Base-by-base conservation (phyloP, 1,284 basidiomycete species). In the Ustilago crameri region DNA sequence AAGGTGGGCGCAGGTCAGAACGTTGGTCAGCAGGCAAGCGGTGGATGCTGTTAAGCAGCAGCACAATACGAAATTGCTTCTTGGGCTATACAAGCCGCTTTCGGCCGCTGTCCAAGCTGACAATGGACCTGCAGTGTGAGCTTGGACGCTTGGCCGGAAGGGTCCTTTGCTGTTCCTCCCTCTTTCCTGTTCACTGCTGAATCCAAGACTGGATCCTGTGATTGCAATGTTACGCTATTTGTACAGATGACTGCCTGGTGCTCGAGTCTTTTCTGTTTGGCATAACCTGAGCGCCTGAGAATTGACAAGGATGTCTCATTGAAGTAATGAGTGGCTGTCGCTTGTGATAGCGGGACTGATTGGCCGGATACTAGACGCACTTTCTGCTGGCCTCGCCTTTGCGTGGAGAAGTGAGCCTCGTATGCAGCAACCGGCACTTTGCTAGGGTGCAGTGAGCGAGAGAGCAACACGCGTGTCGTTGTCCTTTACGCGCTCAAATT, bases 1-100 rank as follows among this genome's bases (percentile, higher is more conserved):
- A 82, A 82, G 74, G 78, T 82, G 23, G 80, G 80, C 32, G 67
- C 72, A 51, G 81, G 81, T 37, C 81, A 82, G 73, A 80, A 75
- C 40, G 80, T 82, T 15, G 72, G 74, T 52, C 51, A 64, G 34
- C 62, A 75, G 60, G 67, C 66, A 49, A 53, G 59, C 26, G 80
- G 81, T 35, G 81, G 81, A 41, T 82, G 81, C 66, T 82, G 81
- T 59, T 82, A 50, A 63, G 43, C 34, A 5, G 18, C 3, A 34
- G 32, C n/a, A n/a, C n/a, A n/a, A n/a, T n/a, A n/a, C n/a, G n/a
- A n/a, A n/a, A n/a, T n/a, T n/a, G n/a, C n/a, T n/a, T n/a, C n/a
- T n/a, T n/a, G n/a, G n/a, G 35, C 35, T 37, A 15, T 37, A 17
- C 14, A n/a, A 37, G 14, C n/a, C 15, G 35, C n/a, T n/a, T n/a